These are phyloP conservation scores for Schwanniomyces occidentalis DNA, from an alignment of 805 yeast genomes.

Conservation along the genomic window DNA sequence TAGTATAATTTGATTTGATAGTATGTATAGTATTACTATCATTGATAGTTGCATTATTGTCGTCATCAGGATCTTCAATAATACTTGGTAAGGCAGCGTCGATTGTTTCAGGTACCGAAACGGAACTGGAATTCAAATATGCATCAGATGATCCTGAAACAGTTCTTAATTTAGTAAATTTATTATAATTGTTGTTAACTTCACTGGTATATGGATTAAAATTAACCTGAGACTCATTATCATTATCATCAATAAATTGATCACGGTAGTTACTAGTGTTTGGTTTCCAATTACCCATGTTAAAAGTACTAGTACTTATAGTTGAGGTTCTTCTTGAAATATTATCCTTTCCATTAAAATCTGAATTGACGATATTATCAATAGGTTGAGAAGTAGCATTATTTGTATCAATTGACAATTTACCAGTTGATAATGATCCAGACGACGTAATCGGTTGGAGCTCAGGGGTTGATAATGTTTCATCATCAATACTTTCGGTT, in stretches of 20 bases:
- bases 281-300: conserved; percentile 60
- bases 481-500: neutral
- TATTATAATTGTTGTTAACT: conserved; percentile 24
- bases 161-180: conserved; percentile 31
- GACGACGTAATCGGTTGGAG: conserved; percentile 14
- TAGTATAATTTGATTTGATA: conserved; percentile 3
- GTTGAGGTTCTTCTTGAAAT: conserved; percentile 34
- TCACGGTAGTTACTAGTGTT: conserved; percentile 52
- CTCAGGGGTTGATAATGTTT: neutral
- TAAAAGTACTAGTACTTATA: conserved; percentile 37
- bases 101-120: conserved; percentile 44
- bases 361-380: conserved; percentile 2
- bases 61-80: conserved; percentile 29
- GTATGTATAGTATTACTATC: too few species aligned
- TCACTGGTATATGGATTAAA: conserved; percentile 20
- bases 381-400: conserved; percentile 4
- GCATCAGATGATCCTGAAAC: conserved; percentile 19
- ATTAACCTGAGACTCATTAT: conserved; percentile 35
- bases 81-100: conserved; percentile 39
- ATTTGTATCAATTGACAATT: conserved; percentile 18
- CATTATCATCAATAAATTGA: conserved; percentile 46
- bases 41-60: conserved; percentile 4
- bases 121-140: conserved; percentile 22
- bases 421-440: conserved; percentile 32
- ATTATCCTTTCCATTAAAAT: conserved; percentile 10